phyloP scores from a whole-genome alignment of 2,329 filamentous ascomycete species.

The Lasiodiplodia theobromae region DNA sequence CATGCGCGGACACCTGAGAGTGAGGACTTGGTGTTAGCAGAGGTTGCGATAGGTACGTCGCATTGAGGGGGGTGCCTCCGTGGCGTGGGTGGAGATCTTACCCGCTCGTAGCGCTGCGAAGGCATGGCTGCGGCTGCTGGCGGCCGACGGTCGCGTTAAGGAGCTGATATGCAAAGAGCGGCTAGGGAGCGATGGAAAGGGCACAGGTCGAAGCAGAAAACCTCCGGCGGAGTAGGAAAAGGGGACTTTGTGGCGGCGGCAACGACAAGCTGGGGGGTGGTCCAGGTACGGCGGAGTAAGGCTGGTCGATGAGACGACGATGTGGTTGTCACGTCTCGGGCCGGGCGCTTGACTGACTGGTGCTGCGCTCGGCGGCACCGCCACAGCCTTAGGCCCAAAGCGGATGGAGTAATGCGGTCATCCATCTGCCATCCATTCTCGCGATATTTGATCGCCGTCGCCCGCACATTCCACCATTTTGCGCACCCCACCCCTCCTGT shows the following conservation, averaged over 20 bases:
- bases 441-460: constrained; percentile 14
- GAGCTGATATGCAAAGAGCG: constrained; percentile 16
- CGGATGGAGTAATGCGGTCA: background rate
- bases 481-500: constrained; percentile 7
- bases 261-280: background rate
- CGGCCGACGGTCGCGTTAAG: constrained; percentile 25
- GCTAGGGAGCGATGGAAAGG: constrained; percentile 26
- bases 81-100: constrained; percentile 42
- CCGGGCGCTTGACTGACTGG: constrained; percentile 20
- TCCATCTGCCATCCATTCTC: constrained; percentile 17
- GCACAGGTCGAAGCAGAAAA: constrained; percentile 7
- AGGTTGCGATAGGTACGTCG: constrained; percentile 19
- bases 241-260: constrained; percentile 10
- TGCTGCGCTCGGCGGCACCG: constrained; percentile 15
- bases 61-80: constrained; percentile 27
- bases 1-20: constrained; percentile 51
- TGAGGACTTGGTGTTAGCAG: constrained; percentile 1
- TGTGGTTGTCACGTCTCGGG: constrained; percentile 21
- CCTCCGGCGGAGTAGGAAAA: constrained; percentile 15
- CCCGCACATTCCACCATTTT: constrained; percentile 24
- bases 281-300: constrained; percentile 24
- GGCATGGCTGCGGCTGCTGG: constrained; percentile 47
- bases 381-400: constrained; percentile 15
- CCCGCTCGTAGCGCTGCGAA: constrained; percentile 57
- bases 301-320: constrained; percentile 23